phyloP scores from a whole-genome alignment of 345 rosid species.

The Eucalyptus pauciflora region DNA sequence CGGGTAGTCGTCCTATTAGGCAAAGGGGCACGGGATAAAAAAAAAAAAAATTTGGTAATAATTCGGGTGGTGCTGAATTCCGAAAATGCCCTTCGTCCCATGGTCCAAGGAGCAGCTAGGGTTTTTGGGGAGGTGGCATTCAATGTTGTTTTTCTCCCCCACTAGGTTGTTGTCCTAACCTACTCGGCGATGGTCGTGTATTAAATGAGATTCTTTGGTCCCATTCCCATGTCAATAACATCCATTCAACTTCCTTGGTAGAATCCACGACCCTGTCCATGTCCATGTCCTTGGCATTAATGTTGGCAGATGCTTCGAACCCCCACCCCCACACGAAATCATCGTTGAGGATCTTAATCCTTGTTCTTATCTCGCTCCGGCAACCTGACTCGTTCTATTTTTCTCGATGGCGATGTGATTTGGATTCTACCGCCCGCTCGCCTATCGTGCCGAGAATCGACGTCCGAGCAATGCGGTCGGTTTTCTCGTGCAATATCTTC shows the following conservation, averaged over 20 bases:
- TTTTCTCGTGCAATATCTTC: background rate
- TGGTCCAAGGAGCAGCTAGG: background rate
- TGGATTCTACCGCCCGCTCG: background rate
- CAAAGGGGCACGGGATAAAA: background rate
- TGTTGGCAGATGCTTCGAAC: background rate
- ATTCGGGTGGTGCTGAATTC: background rate
- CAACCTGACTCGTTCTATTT: background rate
- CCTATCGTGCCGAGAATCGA: background rate
- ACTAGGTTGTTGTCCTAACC: background rate
- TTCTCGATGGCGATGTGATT: background rate
- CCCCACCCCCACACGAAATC: background rate
- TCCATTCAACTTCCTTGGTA: background rate
- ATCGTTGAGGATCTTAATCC: background rate
- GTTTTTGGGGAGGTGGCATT: background rate
- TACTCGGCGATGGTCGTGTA: background rate
- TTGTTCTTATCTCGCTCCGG: background rate
- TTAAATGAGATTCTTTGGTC: background rate
- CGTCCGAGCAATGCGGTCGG: rapidly evolving
- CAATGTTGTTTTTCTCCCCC: background rate
- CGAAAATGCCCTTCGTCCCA: background rate
- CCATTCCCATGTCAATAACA: background rate
- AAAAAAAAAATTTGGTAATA: background rate
- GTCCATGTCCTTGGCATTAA: background rate
- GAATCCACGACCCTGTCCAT: background rate
- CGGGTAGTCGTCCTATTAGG: background rate